Base-by-base conservation (phyloP, 345 rosid genomes). In the Linum usitatissimum region DNA sequence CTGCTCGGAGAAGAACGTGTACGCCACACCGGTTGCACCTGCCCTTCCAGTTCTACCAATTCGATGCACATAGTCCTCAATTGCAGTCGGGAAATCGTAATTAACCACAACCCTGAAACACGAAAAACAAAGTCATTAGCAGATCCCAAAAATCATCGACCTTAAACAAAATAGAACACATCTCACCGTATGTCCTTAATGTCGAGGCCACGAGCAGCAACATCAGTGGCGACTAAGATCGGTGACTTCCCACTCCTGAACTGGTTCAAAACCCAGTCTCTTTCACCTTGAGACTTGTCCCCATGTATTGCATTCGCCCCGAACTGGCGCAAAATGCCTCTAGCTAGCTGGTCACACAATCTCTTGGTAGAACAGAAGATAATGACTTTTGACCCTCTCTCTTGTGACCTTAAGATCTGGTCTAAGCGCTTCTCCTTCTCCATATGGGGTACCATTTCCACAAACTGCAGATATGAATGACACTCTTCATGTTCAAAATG, bases 31-130 rank as follows among this genome's bases (percentile, higher is more conserved):
- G 30, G 94, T 93, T 64, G 97, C 99, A 73, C 99, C 97, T 18
- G 99, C 97, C 75, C 99, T 81, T 56, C 99, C 99, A 36, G 97
- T 93, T 83, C 99, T 85, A 64, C 97, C 97, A 71, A 93, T 93
- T 66, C 97, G 91, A 64, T 90, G 97, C n/a, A 93, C 96, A 75
- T 93, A 90, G 74, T 93, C 99, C 84, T 93, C 97, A 73, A 93
- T 66, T 20, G 97, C 97, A 21, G 84, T 86, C 34, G 97, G 99
- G 67, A 93, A 93, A 74, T 93, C 97, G 40, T 78, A 93, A 78
- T 90, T 90, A 75, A 93, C 84, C 79, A 93, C 99, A 15, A 93
- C 83, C 82, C 99, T 90, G 80, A 60, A 60, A 49, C 57, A 70
- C 55, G 21, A 64, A 42, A 17, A 10, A 28, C 5, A 17, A 28